These are phyloP conservation scores for Fusarium sp. DNA, from an alignment of 2,329 filamentous ascomycete genomes.

Conservation along the genomic window DNA sequence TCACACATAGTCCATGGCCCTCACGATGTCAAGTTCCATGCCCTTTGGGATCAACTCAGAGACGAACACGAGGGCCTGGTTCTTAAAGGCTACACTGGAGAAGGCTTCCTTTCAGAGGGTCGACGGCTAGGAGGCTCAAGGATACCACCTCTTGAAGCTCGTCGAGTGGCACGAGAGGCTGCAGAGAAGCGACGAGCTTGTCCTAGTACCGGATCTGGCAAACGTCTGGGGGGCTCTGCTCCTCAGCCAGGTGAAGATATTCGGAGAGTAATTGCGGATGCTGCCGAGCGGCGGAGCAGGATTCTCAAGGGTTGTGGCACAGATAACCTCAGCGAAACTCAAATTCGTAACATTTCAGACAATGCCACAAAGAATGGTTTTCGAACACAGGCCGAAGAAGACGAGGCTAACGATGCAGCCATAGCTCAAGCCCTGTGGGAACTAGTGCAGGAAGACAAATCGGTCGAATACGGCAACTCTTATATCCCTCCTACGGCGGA, in stretches of 20 bases:
- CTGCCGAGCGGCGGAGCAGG: conserved; percentile 75
- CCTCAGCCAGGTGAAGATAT: conserved; percentile 72
- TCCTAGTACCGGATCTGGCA: conserved; percentile 74
- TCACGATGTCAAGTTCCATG: conserved; percentile 85
- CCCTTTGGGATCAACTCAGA: conserved; percentile 88
- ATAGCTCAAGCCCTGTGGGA: conserved; percentile 90
- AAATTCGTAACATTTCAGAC: conserved; percentile 73
- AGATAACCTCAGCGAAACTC: conserved; percentile 72
- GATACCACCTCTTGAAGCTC: conserved; percentile 79
- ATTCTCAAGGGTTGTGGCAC: conserved; percentile 81
- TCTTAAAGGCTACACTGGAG: conserved; percentile 88
- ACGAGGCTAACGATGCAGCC: conserved; percentile 87
- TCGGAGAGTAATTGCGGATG: conserved; percentile 76
- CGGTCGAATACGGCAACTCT: conserved; percentile 63
- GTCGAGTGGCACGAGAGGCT: conserved; percentile 77
- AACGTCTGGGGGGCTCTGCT: conserved; percentile 74
- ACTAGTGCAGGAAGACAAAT: conserved; percentile 83
- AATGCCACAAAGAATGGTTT: conserved; percentile 78
- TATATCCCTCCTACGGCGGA: conserved; percentile 63
- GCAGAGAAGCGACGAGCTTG: conserved; percentile 76
- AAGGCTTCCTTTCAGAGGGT: conserved; percentile 85
- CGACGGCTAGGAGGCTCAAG: conserved; percentile 74
- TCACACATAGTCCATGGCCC: conserved; percentile 88
- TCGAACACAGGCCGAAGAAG: conserved; percentile 85
- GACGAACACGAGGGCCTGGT: conserved; percentile 83